Evolutionary conservation across 495 filamentous ascomycete species (phyloP).

Genomic region (Hypoxylon intermedium): DNA sequence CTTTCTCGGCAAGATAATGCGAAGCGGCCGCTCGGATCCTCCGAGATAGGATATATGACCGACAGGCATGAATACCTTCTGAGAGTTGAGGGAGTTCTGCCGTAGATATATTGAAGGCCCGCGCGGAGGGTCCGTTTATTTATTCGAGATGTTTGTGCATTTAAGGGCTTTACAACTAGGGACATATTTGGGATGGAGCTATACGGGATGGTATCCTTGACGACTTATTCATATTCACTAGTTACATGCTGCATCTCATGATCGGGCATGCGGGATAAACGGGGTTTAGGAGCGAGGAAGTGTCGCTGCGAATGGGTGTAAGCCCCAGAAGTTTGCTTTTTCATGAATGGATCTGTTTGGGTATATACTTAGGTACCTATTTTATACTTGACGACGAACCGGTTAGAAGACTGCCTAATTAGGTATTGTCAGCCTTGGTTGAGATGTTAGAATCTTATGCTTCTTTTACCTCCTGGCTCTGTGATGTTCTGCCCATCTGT

Average conservation of each 20-base stretch:
- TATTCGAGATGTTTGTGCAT: neutral
- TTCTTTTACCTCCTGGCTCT: no score
- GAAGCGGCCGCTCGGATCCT: conserved; percentile 27
- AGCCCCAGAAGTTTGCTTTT: neutral
- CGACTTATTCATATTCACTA: neutral
- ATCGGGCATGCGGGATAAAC: neutral
- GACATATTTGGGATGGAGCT: neutral
- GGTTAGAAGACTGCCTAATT: no score
- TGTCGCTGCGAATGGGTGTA: neutral
- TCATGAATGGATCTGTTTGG: no score
- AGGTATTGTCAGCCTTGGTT: no score
- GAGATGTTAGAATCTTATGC: no score
- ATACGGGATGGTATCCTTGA: neutral
- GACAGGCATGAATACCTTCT: neutral
- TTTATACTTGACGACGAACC: no score
- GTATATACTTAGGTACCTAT: no score
- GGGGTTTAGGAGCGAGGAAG: neutral
- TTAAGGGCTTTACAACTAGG: neutral
- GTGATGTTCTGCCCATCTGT: no score
- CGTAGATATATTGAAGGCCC: no score
- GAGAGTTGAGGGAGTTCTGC: no score
- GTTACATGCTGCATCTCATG: neutral
- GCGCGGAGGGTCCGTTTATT: no score
- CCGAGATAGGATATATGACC: conserved; percentile 10
- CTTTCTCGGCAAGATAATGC: conserved; percentile 30